These are phyloP conservation scores for Picea abies DNA, from an alignment of 83 land plant genomes.

Conservation along the genomic window DNA sequence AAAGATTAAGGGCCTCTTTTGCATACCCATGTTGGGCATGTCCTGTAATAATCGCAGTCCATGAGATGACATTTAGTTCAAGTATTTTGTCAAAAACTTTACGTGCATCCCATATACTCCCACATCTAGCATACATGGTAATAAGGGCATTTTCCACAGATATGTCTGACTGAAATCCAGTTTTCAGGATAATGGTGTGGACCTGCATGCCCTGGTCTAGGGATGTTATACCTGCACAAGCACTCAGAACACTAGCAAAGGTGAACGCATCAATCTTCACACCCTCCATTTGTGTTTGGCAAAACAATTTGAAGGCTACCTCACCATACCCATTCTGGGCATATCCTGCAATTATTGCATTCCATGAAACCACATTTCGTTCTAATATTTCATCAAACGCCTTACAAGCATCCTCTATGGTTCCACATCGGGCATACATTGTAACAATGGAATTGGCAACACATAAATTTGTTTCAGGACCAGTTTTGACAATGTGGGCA, in stretches of 20 bases:
- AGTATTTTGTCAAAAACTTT: conserved; percentile 37
- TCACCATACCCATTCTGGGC: conserved; percentile 33
- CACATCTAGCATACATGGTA: conserved; percentile 58
- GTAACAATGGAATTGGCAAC: conserved; percentile 64
- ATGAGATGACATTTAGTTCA: conserved; percentile 41
- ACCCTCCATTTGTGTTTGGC: conserved; percentile 31
- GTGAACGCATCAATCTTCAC: conserved; percentile 42
- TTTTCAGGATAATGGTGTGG: conserved; percentile 32
- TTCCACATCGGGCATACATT: conserved; percentile 58
- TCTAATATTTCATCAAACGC: conserved; percentile 56
- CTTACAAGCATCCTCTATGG: conserved; percentile 60
- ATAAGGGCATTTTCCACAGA: conserved; percentile 37
- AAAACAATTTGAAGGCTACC: conserved; percentile 47
- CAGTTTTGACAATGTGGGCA: conserved; percentile 49
- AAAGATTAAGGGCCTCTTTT: conserved; percentile 34
- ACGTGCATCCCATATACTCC: conserved; percentile 38
- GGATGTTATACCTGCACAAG: conserved; percentile 52
- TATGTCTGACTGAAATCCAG: conserved; percentile 34
- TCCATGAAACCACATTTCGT: conserved; percentile 54
- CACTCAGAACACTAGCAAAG: conserved; percentile 63
- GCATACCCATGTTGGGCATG: conserved; percentile 59
- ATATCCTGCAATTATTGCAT: conserved; percentile 57
- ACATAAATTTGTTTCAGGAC: conserved; percentile 39
- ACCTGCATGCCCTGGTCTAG: conserved; percentile 38
- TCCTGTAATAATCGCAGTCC: conserved; percentile 57